Evolutionary conservation across 192 early-diverging fungal species (phyloP).

Genomic region (Coemansia sp.): DNA sequence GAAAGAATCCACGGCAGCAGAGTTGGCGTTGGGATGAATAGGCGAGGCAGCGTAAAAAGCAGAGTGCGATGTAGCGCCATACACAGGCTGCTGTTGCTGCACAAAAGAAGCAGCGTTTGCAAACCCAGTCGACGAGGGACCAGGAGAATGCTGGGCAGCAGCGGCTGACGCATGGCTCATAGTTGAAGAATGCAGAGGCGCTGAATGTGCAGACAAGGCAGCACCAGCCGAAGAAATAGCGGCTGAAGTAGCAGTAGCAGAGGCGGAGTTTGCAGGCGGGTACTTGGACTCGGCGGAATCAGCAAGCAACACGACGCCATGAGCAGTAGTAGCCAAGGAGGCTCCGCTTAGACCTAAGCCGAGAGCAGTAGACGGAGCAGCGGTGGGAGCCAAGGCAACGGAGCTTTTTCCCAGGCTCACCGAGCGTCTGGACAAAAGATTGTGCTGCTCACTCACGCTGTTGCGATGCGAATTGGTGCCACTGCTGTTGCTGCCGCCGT

Average conservation of each 20-base stretch:
- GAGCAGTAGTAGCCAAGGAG: conserved; percentile 11
- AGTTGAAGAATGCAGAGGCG: conserved; percentile 19
- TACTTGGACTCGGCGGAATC: not conserved
- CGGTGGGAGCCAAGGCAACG: conserved; percentile 5
- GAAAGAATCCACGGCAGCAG: conserved; percentile 6
- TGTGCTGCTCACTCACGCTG: conserved; percentile 48
- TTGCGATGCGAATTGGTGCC: conserved; percentile 40
- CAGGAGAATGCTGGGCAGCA: conserved; percentile 21
- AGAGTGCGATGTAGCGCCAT: conserved; percentile 27
- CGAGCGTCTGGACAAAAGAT: conserved; percentile 33
- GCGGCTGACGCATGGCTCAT: conserved; percentile 6
- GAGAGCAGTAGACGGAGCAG: conserved; percentile 22
- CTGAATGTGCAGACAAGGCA: conserved; percentile 9
- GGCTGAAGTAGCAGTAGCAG: not conserved
- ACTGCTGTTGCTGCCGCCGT: conserved; percentile 28
- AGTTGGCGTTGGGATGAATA: conserved; percentile 10
- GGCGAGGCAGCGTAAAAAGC: conserved; percentile 41
- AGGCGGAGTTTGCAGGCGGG: not conserved
- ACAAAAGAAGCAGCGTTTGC: conserved; percentile 1
- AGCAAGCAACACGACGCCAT: not conserved
- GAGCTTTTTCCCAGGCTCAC: conserved; percentile 41
- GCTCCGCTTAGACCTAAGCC: conserved; percentile 49
- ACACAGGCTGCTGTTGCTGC: conserved; percentile 20
- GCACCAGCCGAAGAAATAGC: not conserved
- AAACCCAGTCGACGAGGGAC: not conserved